Conservation (phyloP, 805 yeast genomes). For the Blastobotrys americana region DNA sequence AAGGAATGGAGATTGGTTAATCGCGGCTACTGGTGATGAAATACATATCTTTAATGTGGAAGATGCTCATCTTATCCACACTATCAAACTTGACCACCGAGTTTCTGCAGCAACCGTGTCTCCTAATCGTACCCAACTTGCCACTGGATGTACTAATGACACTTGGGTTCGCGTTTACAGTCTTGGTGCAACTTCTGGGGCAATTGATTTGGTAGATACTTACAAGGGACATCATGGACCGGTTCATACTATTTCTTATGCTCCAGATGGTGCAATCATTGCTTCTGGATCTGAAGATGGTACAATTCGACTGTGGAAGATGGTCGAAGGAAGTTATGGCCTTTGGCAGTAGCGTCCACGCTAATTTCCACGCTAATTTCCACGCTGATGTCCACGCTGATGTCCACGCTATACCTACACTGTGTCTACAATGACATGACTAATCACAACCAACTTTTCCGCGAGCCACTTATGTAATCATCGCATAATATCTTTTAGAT, state of each 20-base stretch:
- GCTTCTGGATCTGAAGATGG: conserved; percentile 98
- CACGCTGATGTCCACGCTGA: no score
- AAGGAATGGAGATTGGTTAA: conserved; percentile 14
- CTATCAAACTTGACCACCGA: conserved; percentile 20
- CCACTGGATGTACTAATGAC: conserved; percentile 26
- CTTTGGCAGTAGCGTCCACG: conserved; percentile 24
- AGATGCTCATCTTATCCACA: conserved; percentile 16
- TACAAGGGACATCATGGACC: conserved; percentile 96
- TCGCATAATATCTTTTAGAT: no score
- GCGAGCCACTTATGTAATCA: no score
- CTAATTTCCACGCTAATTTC: no score
- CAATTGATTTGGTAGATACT: conserved; percentile 67
- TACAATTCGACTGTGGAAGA: conserved; percentile 90
- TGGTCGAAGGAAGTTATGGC: conserved; percentile 32
- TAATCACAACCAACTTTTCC: no score
- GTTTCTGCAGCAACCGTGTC: conserved; percentile 24
- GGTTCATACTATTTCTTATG: conserved; percentile 77
- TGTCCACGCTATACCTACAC: no score
- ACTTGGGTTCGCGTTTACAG: conserved; percentile 31
- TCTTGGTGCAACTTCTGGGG: conserved; percentile 47
- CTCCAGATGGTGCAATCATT: conserved; percentile 64
- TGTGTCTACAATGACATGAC: no score
- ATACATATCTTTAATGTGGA: conserved; percentile 18
- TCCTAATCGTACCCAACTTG: conserved; percentile 17
- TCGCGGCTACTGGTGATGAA: conserved; percentile 22